Evolutionary conservation across 805 yeast genomes (phyloP).

Genomic region (Sugiyamaella americana): DNA sequence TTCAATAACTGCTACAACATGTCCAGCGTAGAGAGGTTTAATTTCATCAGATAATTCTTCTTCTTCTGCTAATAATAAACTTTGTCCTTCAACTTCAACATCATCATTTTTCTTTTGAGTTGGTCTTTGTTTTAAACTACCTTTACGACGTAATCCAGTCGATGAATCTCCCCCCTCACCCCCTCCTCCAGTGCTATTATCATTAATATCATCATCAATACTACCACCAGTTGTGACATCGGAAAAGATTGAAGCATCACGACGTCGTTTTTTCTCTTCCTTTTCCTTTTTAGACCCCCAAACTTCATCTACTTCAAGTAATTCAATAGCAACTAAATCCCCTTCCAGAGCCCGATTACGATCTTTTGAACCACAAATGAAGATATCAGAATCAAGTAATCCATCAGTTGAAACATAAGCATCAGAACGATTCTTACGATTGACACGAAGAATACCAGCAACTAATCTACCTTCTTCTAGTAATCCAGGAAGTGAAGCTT

Average conservation of each 20-base stretch:
- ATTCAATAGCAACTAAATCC: conserved; percentile 91
- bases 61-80: conserved; percentile 83
- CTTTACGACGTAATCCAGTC: conserved; percentile 58
- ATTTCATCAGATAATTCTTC: conserved; percentile 90
- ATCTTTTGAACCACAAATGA: conserved; percentile 96
- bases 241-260: conserved; percentile 33
- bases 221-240: conserved; percentile 49
- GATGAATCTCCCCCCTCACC: neutral
- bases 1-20: conserved; percentile 95
- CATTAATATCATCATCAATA: conserved; percentile 18
- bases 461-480: conserved; percentile 87
- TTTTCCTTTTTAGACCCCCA: conserved; percentile 96
- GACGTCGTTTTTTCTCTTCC: conserved; percentile 93
- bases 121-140: conserved; percentile 90
- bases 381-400: conserved; percentile 89
- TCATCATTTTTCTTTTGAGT: conserved; percentile 97
- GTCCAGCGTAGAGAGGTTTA: conserved; percentile 95
- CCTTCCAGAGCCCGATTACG: conserved; percentile 97
- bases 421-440: conserved; percentile 93
- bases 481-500: conserved; percentile 81
- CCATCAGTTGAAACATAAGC: conserved; percentile 99
- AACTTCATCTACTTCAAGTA: conserved; percentile 92
- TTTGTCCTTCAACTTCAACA: conserved; percentile 97
- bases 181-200: conserved; percentile 22
- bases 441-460: conserved; percentile 87